Conservation (phyloP, 2,329 filamentous ascomycete species). For the Chrysosporium keratinophilum region DNA sequence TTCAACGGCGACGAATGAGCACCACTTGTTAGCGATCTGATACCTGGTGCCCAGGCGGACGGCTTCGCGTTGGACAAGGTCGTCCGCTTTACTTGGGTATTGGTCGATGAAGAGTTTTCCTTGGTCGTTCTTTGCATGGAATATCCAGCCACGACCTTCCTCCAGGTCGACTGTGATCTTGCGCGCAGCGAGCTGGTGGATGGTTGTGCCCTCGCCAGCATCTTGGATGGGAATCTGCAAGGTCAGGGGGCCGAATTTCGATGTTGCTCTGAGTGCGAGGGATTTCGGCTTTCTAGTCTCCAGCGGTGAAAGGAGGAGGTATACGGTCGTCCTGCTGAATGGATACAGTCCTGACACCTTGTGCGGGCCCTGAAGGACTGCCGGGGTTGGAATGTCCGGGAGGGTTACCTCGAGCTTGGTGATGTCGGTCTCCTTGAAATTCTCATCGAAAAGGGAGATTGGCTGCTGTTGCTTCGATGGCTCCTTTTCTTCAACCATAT, state of each 20-base stretch:
- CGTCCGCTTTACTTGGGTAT: slow-evolving; percentile 43
- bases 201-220: slow-evolving; percentile 41
- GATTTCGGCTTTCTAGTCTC: slow-evolving; percentile 42
- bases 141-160: slow-evolving; percentile 57
- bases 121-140: slow-evolving; percentile 39
- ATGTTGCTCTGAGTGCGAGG: slow-evolving; percentile 50
- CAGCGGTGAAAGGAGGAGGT: slow-evolving; percentile 52
- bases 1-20: slow-evolving; percentile 55
- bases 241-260: slow-evolving; percentile 48
- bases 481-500: slow-evolving; percentile 9
- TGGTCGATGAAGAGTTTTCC: slow-evolving; percentile 40
- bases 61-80: slow-evolving; percentile 55
- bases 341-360: slow-evolving; percentile 56
- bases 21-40: slow-evolving; percentile 60
- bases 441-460: slow-evolving; percentile 52
- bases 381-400: slow-evolving; percentile 44
- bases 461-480: slow-evolving; percentile 25
- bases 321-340: slow-evolving; percentile 55
- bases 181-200: slow-evolving; percentile 61
- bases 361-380: slow-evolving; percentile 54
- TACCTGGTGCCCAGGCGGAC: slow-evolving; percentile 55
- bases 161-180: slow-evolving; percentile 61
- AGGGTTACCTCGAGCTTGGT: slow-evolving; percentile 32
- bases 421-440: slow-evolving; percentile 37
- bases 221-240: slow-evolving; percentile 54